Evolutionary conservation across 2,329 filamentous ascomycete genomes (phyloP).

Genomic region (Aspergillus brunneoviolaceus): DNA sequence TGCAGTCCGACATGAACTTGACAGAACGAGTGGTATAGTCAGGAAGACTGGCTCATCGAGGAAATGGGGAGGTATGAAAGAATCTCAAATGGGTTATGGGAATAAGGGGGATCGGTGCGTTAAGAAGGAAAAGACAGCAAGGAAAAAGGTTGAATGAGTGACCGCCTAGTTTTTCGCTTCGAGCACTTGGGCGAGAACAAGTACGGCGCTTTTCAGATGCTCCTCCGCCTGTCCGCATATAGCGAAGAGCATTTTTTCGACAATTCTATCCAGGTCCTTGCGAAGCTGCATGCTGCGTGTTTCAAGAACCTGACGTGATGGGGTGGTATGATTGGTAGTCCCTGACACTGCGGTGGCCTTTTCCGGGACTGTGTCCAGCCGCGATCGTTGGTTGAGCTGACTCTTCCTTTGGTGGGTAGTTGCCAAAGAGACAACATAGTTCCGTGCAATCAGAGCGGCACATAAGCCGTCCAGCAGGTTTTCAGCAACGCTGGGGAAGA

Average conservation of each 20-base stretch:
- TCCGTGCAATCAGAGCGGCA: constrained; percentile 38
- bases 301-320: constrained; percentile 27
- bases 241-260: constrained; percentile 38
- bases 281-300: constrained; percentile 33
- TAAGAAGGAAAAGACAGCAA: not conserved
- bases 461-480: constrained; percentile 39
- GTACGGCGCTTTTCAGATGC: constrained; percentile 37
- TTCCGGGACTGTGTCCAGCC: constrained; percentile 33
- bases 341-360: constrained; percentile 36
- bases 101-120: constrained; percentile 3
- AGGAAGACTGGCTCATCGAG: not conserved
- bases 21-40: not conserved
- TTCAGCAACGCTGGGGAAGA: constrained; percentile 36
- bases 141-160: not conserved
- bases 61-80: not conserved
- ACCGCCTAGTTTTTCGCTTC: constrained; percentile 29
- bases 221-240: constrained; percentile 37
- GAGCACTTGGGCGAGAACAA: constrained; percentile 40
- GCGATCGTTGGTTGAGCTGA: constrained; percentile 18
- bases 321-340: constrained; percentile 27
- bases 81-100: constrained; percentile 4
- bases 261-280: constrained; percentile 33
- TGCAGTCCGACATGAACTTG: constrained; percentile 1
- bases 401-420: constrained; percentile 25
- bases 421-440: constrained; percentile 37